Evolutionary conservation across 2,329 filamentous ascomycete genomes (phyloP).

Genomic region (Endothia cerciana): DNA sequence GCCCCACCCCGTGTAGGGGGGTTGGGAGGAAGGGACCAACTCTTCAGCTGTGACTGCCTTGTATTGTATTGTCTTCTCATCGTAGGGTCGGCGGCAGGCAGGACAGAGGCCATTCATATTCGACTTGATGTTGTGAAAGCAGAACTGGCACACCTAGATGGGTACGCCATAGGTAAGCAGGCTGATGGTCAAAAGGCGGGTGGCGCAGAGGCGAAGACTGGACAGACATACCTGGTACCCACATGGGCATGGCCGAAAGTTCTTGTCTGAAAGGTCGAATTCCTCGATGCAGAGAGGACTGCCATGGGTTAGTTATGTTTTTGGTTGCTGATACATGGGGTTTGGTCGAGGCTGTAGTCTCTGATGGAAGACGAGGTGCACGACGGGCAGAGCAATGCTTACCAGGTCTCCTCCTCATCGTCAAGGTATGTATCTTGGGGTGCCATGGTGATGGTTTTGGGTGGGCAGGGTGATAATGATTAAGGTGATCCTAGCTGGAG

Average conservation of each 20-base stretch:
- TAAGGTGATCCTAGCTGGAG: constrained; percentile 21
- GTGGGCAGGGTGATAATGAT: constrained; percentile 13
- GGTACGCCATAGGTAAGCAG: constrained; percentile 27
- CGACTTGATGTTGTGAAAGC: constrained; percentile 98
- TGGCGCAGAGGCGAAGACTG: constrained; percentile 11
- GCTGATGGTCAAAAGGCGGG: constrained; percentile 26
- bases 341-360: constrained; percentile 13
- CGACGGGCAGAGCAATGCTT: constrained; percentile 37
- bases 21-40: constrained; percentile 58
- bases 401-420: constrained; percentile 73
- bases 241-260: constrained; percentile 95
- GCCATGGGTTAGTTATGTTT: constrained; percentile 28
- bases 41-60: constrained; percentile 95
- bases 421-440: constrained; percentile 73
- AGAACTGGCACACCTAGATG: constrained; percentile 93
- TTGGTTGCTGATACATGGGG: constrained; percentile 32
- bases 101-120: constrained; percentile 97
- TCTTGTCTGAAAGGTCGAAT: constrained; percentile 95
- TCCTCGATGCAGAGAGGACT: constrained; percentile 99
- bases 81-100: constrained; percentile 93
- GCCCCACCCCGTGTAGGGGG: background rate
- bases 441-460: constrained; percentile 56
- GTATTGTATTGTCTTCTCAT: constrained; percentile 96
- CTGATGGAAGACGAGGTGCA: constrained; percentile 30
- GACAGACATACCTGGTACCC: constrained; percentile 83